Evolutionary conservation across 1,284 basidiomycete genomes (phyloP).

Genomic region (Heterobasidion irregulare): DNA sequence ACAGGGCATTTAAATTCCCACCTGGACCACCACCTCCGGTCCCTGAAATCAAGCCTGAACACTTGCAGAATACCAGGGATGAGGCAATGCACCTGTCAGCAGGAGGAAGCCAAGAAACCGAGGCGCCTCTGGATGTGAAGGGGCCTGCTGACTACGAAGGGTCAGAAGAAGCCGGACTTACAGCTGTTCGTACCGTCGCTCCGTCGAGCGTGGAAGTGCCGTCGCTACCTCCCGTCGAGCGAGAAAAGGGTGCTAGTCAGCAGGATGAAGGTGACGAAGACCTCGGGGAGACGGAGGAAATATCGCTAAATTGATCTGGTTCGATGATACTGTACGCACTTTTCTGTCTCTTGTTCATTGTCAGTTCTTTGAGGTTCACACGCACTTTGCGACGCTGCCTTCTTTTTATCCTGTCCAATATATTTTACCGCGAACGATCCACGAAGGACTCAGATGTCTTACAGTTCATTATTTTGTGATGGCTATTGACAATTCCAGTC

Average conservation of each 20-base stretch:
- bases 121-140: not conserved
- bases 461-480: too few species aligned
- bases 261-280: conserved; percentile 55
- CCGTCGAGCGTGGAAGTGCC: conserved; percentile 67
- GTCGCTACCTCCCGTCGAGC: conserved; percentile 68
- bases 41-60: conserved; percentile 7
- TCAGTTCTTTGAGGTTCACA: not conserved
- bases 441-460: too few species aligned
- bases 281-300: conserved; percentile 68
- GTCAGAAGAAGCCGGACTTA: conserved; percentile 19
- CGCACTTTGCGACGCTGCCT: too few species aligned
- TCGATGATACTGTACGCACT: too few species aligned
- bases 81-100: not conserved
- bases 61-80: not conserved
- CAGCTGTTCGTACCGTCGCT: conserved; percentile 31
- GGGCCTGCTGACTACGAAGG: conserved; percentile 7
- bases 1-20: conserved; percentile 71
- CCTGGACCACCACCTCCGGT: conserved; percentile 17
- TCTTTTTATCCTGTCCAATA: too few species aligned
- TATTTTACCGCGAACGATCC: too few species aligned
- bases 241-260: conserved; percentile 38
- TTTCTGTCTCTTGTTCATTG: not conserved
- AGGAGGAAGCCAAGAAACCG: not conserved
- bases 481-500: too few species aligned
- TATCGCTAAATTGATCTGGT: conserved; percentile 30